Percentiles rank a stretch among this genome's conserved stretches.
Conservation (phyloP, 805 yeast species). For the Candida takata region DNA sequence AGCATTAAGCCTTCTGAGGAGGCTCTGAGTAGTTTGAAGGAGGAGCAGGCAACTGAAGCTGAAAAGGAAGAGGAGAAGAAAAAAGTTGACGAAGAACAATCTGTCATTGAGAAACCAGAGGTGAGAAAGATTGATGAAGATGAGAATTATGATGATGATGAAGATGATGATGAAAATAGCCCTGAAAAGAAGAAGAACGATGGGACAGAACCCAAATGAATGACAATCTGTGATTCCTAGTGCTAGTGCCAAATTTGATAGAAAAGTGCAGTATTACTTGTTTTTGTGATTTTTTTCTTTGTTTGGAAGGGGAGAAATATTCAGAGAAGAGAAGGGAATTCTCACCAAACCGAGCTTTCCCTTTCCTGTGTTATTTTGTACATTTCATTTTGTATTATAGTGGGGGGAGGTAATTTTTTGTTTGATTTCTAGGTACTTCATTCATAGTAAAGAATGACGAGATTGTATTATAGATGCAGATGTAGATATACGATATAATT, state of each 20-base stretch:
- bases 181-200: constrained; percentile 8
- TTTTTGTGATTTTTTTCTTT: too few species aligned
- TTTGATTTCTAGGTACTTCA: background rate
- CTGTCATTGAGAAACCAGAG: constrained; percentile 27
- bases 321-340: too few species aligned
- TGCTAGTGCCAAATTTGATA: too few species aligned
- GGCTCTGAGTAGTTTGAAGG: constrained; percentile 25
- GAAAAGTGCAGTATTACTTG: too few species aligned
- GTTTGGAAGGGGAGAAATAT: background rate
- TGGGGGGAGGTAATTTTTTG: background rate
- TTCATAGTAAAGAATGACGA: background rate
- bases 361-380: background rate
- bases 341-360: too few species aligned
- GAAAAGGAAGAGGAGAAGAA: constrained; percentile 29
- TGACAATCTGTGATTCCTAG: too few species aligned
- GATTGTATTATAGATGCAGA: background rate
- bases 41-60: constrained; percentile 25
- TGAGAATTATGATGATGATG: constrained; percentile 33
- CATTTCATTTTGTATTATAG: too few species aligned
- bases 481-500: background rate
- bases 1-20: constrained; percentile 22
- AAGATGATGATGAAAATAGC: constrained; percentile 14
- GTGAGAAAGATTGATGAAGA: constrained; percentile 35
- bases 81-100: constrained; percentile 14
- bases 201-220: constrained; percentile 9